Evolutionary conservation across 139 green algal species (phyloP), one percentile per base, ranked within the genome.

Genomic region (Tetratostichococcus sp.): DNA sequence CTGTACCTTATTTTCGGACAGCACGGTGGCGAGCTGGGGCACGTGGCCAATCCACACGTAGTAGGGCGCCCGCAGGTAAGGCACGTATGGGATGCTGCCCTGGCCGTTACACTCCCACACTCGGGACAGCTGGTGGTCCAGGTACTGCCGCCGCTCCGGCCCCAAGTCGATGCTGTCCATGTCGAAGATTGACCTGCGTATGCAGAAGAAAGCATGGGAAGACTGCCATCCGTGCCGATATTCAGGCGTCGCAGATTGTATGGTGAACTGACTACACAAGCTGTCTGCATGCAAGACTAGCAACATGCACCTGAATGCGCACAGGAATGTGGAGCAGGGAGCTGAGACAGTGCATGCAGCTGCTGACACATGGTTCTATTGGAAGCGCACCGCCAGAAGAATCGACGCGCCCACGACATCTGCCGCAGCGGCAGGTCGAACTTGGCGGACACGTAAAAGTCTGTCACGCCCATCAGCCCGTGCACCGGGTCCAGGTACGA

Each of bases 81-180:
- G 95, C 57, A 99, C 94, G 71, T 95, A 98, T 11, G 93, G 93
- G 72, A 98, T 98, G 32, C 85, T 88, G 43, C 94, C 94, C 83
- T 93, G 75, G 77, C 86, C 83, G 81, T 98, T 97, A 70, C 89
- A 82, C 82, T 98, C 93, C 85, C 90, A 97, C 43, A 96, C 91
- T 4, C 91, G 82, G 22, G 76, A 92, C 31, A 98, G 80, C 65
- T 89, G 86, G 86, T 95, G 91, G 75, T 99, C 95, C 50, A 99
- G 82, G 87, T 97, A 99, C 0, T 86, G 73, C 30, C 95, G 84
- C 2, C 95, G 82, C 86, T 99, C 95, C 28, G 95, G 94, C 30
- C 95, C 94, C 30, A 99, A 86, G 80, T 98, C 94, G 72, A 99
- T 98, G 85, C 91, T 93, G 83, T 99, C 95, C 25, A 90, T 93